Percentiles rank a stretch among this genome's conserved stretches.
Evolutionary conservation across 176 grass and related monocot genomes (phyloP).

Genomic region (Musa itinerans): DNA sequence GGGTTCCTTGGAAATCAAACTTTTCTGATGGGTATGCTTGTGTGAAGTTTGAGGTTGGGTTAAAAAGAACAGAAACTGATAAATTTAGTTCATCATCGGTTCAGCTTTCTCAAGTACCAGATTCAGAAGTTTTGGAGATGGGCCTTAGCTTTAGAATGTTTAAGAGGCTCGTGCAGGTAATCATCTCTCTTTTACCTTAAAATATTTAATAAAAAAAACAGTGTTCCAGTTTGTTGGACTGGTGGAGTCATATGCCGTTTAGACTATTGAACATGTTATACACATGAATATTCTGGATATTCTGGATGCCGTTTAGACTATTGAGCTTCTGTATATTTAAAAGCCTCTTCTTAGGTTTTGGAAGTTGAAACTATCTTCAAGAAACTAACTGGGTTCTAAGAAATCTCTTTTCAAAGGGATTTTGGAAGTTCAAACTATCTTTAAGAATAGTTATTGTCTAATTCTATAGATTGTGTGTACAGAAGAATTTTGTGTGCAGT

Average conservation of each 20-base stretch:
- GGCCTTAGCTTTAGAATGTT: constrained; percentile 87
- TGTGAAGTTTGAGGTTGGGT: constrained; percentile 72
- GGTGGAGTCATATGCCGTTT: background rate
- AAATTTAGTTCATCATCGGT: constrained; percentile 23
- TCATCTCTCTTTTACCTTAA: background rate
- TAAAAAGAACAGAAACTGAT: constrained; percentile 27
- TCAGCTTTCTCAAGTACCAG: constrained; percentile 21
- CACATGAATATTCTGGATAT: background rate
- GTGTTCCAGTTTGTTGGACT: background rate
- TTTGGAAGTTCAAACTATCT: background rate
- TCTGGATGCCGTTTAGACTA: background rate
- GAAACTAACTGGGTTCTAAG: too few species aligned
- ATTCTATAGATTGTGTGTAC: background rate
- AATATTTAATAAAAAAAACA: background rate
- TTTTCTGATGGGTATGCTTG: constrained; percentile 58
- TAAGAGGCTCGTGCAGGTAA: constrained; percentile 64
- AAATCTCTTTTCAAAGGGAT: background rate
- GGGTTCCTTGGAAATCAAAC: constrained; percentile 56
- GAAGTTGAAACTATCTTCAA: too few species aligned
- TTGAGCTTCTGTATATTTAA: background rate
- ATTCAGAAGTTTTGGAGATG: constrained; percentile 47
- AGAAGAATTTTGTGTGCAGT: background rate
- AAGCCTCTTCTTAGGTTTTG: too few species aligned
- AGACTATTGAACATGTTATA: background rate
- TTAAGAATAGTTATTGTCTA: background rate